Percentiles rank a stretch among this genome's conserved stretches.
These are phyloP conservation scores for Camelina laxa DNA, from an alignment of 345 rosid genomes.

Conservation along the genomic window DNA sequence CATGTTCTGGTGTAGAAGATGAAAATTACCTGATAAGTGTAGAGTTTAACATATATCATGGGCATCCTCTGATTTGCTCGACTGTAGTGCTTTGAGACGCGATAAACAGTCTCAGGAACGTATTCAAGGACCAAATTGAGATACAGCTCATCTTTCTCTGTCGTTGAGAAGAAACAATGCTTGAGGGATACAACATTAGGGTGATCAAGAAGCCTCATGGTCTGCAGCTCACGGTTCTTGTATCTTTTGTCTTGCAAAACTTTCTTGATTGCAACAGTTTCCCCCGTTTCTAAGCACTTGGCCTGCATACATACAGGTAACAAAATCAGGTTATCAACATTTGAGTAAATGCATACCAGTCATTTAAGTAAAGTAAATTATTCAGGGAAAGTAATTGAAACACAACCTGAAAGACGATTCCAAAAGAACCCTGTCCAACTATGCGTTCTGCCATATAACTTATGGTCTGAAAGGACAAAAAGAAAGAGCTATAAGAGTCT, in stretches of 20 bases:
- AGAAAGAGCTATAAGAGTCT: not conserved
- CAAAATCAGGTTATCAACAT: not conserved
- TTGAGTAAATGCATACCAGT: not conserved
- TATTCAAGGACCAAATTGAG: conserved; percentile 94
- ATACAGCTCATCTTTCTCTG: conserved; percentile 88
- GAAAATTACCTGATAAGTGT: conserved; percentile 77
- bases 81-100: conserved; percentile 85
- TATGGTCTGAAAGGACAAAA: conserved; percentile 57
- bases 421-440: conserved; percentile 97
- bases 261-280: conserved; percentile 72
- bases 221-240: conserved; percentile 96
- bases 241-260: conserved; percentile 80
- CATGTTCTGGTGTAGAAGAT: not conserved
- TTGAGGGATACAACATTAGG: conserved; percentile 88
- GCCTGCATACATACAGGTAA: conserved; percentile 57
- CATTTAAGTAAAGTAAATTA: not conserved
- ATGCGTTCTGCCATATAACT: conserved; percentile 99
- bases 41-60: conserved; percentile 84
- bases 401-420: conserved; percentile 88
- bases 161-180: conserved; percentile 96
- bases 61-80: conserved; percentile 91
- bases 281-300: conserved; percentile 95
- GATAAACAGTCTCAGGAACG: conserved; percentile 92
- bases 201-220: conserved; percentile 96
- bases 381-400: not conserved